A percentile compares a stretch with the other conserved stretches of the same genome.
Conservation (phyloP, 257 asterid genomes). For the Nemophila menziesii region DNA sequence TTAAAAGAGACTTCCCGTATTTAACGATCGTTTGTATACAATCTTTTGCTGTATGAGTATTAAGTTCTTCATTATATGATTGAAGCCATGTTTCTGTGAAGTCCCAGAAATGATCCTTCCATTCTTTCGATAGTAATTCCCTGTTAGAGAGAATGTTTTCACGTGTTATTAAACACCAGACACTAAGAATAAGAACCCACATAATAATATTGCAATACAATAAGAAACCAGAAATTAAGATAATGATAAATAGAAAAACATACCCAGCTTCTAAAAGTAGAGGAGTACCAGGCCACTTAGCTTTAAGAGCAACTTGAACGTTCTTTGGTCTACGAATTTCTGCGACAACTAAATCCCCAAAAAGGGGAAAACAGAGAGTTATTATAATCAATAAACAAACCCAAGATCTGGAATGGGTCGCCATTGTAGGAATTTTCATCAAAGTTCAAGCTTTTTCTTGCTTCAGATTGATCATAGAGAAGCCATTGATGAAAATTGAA, state of each 20-base stretch:
- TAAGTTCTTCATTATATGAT: constrained; percentile 30
- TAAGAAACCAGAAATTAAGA: background rate
- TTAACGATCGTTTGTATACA: constrained; percentile 60
- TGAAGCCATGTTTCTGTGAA: constrained; percentile 80
- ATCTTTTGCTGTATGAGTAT: constrained; percentile 57
- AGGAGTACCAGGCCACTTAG: constrained; percentile 97
- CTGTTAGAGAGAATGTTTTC: constrained; percentile 27
- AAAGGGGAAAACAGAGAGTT: constrained; percentile 22
- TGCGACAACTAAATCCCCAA: constrained; percentile 34
- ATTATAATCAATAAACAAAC: constrained; percentile 30
- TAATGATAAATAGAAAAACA: constrained; percentile 10
- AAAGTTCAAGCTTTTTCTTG: constrained; percentile 10
- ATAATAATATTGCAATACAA: no score
- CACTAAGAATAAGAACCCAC: background rate
- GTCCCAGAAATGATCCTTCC: constrained; percentile 81
- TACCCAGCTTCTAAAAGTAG: constrained; percentile 94
- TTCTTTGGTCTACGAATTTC: constrained; percentile 67
- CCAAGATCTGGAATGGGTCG: constrained; percentile 53
- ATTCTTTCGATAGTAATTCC: constrained; percentile 84
- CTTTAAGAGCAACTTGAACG: constrained; percentile 91
- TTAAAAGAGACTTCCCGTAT: constrained; percentile 61
- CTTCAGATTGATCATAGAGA: constrained; percentile 20
- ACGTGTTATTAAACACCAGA: constrained; percentile 1
- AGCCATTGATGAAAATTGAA: constrained; percentile 18
- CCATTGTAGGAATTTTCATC: constrained; percentile 40